Evolutionary conservation across 495 filamentous ascomycete genomes (phyloP).

Genomic region (Durotheca rogersii): DNA sequence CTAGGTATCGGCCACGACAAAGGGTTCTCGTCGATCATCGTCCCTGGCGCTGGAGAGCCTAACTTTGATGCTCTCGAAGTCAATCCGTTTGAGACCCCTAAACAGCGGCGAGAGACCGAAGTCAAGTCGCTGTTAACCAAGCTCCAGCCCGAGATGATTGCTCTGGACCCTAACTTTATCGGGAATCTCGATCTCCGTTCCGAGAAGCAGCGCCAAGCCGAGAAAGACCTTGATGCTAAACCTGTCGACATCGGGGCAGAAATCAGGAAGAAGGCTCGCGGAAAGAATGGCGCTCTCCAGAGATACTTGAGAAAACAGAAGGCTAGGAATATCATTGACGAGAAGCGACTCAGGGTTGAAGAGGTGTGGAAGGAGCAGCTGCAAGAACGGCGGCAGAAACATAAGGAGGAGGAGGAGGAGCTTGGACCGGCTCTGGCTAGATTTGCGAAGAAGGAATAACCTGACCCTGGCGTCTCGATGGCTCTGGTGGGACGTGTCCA

Average conservation of each 20-base stretch:
- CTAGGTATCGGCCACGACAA: slow-evolving; percentile 80
- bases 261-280: slow-evolving; percentile 69
- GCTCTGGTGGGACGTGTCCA: not conserved
- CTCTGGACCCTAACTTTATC: slow-evolving; percentile 84
- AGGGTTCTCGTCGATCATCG: slow-evolving; percentile 84
- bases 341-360: slow-evolving; percentile 62
- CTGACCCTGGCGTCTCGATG: slow-evolving; percentile 12
- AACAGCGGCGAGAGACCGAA: slow-evolving; percentile 91
- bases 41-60: slow-evolving; percentile 91
- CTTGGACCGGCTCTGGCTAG: slow-evolving; percentile 48
- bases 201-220: slow-evolving; percentile 67
- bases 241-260: slow-evolving; percentile 71
- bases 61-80: slow-evolving; percentile 93
- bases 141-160: slow-evolving; percentile 95
- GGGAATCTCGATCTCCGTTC: slow-evolving; percentile 79
- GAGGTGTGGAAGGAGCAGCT: slow-evolving; percentile 49
- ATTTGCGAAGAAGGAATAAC: slow-evolving; percentile 51
- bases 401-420: slow-evolving; percentile 45
- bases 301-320: slow-evolving; percentile 89
- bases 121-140: slow-evolving; percentile 88
- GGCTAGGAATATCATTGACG: slow-evolving; percentile 85
- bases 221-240: slow-evolving; percentile 72
- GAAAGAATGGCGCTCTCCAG: slow-evolving; percentile 87
- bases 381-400: slow-evolving; percentile 42
- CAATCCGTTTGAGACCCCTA: slow-evolving; percentile 95